These are phyloP conservation scores for Fomitopsis schrenkii DNA, from an alignment of 1,284 basidiomycete genomes.

Conservation along the genomic window DNA sequence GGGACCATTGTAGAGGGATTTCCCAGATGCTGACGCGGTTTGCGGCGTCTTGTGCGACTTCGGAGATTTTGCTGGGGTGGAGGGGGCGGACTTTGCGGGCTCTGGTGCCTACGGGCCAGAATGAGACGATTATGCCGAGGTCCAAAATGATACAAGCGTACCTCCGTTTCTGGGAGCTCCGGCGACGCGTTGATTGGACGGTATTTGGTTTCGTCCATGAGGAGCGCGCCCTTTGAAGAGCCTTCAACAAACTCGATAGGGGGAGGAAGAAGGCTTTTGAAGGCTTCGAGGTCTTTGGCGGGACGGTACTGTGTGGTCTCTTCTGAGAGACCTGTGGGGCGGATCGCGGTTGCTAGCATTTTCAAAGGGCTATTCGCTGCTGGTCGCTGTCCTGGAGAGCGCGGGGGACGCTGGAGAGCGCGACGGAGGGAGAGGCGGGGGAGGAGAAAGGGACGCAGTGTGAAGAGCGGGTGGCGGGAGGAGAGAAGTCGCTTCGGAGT, in stretches of 20 bases:
- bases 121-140: background rate
- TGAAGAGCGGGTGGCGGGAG: background rate
- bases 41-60: conserved; percentile 10
- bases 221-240: conserved; percentile 67
- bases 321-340: conserved; percentile 47
- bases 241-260: conserved; percentile 78
- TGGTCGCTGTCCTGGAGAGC: background rate
- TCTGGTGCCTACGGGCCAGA: conserved; percentile 3
- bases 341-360: conserved; percentile 62
- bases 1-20: conserved; percentile 40
- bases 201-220: conserved; percentile 68
- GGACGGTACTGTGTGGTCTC: conserved; percentile 54
- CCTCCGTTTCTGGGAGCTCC: conserved; percentile 34
- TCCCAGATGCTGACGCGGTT: conserved; percentile 3
- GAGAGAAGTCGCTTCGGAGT: background rate
- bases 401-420: background rate
- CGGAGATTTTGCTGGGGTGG: conserved; percentile 8
- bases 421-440: conserved; percentile 5
- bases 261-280: conserved; percentile 70
- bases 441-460: background rate
- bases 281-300: conserved; percentile 64
- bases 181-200: conserved; percentile 69
- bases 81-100: conserved; percentile 4
- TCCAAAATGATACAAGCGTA: conserved; percentile 22
- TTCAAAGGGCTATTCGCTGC: conserved; percentile 3